Evolutionary conservation across 192 early-diverging fungal species (phyloP), one percentile per base, ranked within the genome.

Genomic region (Podila clonocystis): DNA sequence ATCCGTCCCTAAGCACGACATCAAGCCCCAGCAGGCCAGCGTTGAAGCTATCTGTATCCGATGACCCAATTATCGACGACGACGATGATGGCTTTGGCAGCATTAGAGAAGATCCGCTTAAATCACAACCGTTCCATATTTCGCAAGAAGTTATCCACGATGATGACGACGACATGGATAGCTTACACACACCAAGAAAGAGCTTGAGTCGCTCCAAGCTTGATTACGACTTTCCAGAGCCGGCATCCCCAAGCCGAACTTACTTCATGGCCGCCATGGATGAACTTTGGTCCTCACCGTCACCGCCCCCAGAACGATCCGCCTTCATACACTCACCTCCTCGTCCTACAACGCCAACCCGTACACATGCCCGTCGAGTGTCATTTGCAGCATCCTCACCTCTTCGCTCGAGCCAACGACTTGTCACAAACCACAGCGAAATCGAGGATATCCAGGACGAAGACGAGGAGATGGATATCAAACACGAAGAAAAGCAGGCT

Each of bases 231-330:
- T 71, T 67, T 49, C 77, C 67, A 13, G 63, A 65, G 29, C 66
- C 71, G 5, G 65, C 62, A 1, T 73, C 76, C 1, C 70, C 70
- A 30, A 34, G n/a, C 4, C 52, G 70, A 8, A 17, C 63, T 7
- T 80, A 80, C 30, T 80, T 80, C 50, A 30, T 80, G 17, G 45
- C 70, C 7, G 15, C 52, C 1, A 58, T 80, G 57, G 67, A 80
- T 50, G 77, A 65, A 36, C 68, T 80, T 57, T 80, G 77, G 77
- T 80, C 77, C 15, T 80, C 77, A 7, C 77, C 77, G 0, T 80
- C 77, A 8, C 77, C 77, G 1, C 70, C 70, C 0, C 30, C 61
- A 55, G 58, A 48, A 15, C 62, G 55, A 29, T 55, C 77, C 24
- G 41, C 70, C 0, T 80, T 80, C 31, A 22, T 64, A 8, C 41